These are phyloP conservation scores for Aphanomyces invadans DNA, from an alignment of 352 stramenopile genomes.

Conservation along the genomic window DNA sequence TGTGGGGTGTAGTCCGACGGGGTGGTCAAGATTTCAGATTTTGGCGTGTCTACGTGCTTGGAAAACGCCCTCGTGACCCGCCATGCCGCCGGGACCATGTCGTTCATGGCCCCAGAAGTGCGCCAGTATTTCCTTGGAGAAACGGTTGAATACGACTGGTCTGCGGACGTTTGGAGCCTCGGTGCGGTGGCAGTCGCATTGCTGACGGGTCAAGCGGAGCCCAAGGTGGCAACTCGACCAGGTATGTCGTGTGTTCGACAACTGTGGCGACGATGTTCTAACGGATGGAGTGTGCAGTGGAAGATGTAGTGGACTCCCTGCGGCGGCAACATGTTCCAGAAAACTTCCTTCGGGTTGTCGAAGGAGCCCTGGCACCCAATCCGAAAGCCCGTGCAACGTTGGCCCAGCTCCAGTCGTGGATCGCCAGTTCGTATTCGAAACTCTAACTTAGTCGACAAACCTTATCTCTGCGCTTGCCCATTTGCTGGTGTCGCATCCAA, in stretches of 20 bases:
- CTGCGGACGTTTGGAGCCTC: conserved; percentile 73
- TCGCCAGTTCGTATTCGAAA: conserved; percentile 20
- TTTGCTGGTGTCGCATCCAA: no score
- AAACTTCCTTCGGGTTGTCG: conserved; percentile 36
- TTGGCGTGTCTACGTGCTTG: conserved; percentile 73
- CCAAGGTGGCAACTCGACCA: conserved; percentile 53
- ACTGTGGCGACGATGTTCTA: no score
- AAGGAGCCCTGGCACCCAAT: conserved; percentile 37
- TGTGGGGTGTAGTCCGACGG: conserved; percentile 40
- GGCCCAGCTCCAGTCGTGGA: conserved; percentile 34
- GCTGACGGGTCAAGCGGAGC: conserved; percentile 55
- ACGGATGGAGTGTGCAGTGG: conserved; percentile 29
- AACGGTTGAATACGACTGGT: conserved; percentile 54
- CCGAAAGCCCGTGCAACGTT: conserved; percentile 39
- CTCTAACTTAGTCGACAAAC: conserved; percentile 10
- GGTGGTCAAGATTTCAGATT: conserved; percentile 67
- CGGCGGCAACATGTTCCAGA: conserved; percentile 28
- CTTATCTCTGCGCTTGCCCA: no score
- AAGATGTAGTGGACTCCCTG: conserved; percentile 51
- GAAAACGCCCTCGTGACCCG: conserved; percentile 64
- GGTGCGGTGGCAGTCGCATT: conserved; percentile 65
- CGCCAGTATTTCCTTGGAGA: conserved; percentile 64
- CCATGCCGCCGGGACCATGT: conserved; percentile 62
- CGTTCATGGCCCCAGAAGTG: conserved; percentile 77
- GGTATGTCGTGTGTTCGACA: conserved; percentile 26